Evolutionary conservation across 2,329 filamentous ascomycete species (phyloP).

Genomic region (Hortaea werneckii): DNA sequence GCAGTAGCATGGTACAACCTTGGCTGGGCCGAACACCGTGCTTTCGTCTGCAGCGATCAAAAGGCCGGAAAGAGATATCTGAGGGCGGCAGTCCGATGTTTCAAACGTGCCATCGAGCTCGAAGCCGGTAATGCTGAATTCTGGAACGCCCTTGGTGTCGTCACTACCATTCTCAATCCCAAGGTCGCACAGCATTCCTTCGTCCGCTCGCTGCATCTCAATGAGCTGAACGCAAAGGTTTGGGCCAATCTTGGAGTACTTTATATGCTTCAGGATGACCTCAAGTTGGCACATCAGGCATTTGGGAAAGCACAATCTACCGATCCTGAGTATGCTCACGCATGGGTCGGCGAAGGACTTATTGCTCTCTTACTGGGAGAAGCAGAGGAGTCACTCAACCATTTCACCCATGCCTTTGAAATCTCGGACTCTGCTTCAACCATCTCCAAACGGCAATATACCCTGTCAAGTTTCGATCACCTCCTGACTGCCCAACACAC

Average conservation of each 20-base stretch:
- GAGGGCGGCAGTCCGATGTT: slow-evolving; percentile 74
- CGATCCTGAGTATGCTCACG: slow-evolving; percentile 85
- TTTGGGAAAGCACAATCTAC: slow-evolving; percentile 88
- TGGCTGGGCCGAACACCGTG: slow-evolving; percentile 83
- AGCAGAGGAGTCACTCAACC: slow-evolving; percentile 62
- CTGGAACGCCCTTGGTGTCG: slow-evolving; percentile 92
- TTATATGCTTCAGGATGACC: slow-evolving; percentile 74
- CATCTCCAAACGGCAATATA: slow-evolving; percentile 67
- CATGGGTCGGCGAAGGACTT: slow-evolving; percentile 88
- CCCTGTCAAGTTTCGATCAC: slow-evolving; percentile 72
- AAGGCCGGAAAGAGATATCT: slow-evolving; percentile 58
- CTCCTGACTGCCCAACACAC: slow-evolving; percentile 50
- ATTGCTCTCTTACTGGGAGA: slow-evolving; percentile 71
- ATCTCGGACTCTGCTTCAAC: slow-evolving; percentile 70
- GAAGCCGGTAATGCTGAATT: slow-evolving; percentile 92
- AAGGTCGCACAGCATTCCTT: slow-evolving; percentile 89
- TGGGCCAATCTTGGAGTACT: slow-evolving; percentile 90
- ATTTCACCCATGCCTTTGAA: slow-evolving; percentile 92
- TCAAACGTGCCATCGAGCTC: slow-evolving; percentile 91
- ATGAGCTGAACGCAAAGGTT: slow-evolving; percentile 69
- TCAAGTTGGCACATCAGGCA: slow-evolving; percentile 75
- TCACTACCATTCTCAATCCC: slow-evolving; percentile 75
- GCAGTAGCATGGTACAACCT: slow-evolving; percentile 96
- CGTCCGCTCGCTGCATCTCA: slow-evolving; percentile 81
- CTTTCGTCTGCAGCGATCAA: slow-evolving; percentile 53